Percentiles rank a stretch among this genome's conserved stretches.
phyloP scores from a whole-genome alignment of 352 stramenopile species.

The Phytophthora europaea region DNA sequence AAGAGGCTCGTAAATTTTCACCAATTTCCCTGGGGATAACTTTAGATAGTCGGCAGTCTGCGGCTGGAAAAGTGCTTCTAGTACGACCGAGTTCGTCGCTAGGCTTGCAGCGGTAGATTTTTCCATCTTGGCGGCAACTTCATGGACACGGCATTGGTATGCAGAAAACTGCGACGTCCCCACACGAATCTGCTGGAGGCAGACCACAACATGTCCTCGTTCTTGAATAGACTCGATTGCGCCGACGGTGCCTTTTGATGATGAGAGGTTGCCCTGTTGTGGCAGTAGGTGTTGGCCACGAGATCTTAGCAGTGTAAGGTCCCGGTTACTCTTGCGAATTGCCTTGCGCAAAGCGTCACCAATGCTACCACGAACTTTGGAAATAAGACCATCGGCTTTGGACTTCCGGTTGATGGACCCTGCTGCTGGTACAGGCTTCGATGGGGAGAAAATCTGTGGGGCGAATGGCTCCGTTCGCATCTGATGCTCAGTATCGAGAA shows the following conservation, averaged over 20 bases:
- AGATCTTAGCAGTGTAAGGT: conserved; percentile 70
- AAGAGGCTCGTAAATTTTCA: conserved; percentile 72
- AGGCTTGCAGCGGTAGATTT: conserved; percentile 23
- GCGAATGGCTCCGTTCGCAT: conserved; percentile 67
- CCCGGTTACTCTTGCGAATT: conserved; percentile 58
- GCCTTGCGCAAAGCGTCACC: conserved; percentile 68
- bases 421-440: conserved; percentile 35
- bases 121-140: conserved; percentile 28
- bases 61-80: conserved; percentile 51
- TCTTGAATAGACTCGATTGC: conserved; percentile 58
- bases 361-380: conserved; percentile 67
- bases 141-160: conserved; percentile 52
- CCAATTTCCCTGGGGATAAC: conserved; percentile 31
- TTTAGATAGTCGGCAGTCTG: conserved; percentile 43
- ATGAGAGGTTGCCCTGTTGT: conserved; percentile 29
- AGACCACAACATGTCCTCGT: conserved; percentile 50
- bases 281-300: conserved; percentile 62
- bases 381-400: conserved; percentile 35
- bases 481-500: conserved; percentile 68
- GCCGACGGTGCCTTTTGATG: neutral
- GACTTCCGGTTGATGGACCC: conserved; percentile 17
- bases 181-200: conserved; percentile 16
- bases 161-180: conserved; percentile 28
- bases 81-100: conserved; percentile 4
- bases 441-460: conserved; percentile 66